Conservation (phyloP, 2,329 filamentous ascomycete species). For the Epichloe hybrida region DNA sequence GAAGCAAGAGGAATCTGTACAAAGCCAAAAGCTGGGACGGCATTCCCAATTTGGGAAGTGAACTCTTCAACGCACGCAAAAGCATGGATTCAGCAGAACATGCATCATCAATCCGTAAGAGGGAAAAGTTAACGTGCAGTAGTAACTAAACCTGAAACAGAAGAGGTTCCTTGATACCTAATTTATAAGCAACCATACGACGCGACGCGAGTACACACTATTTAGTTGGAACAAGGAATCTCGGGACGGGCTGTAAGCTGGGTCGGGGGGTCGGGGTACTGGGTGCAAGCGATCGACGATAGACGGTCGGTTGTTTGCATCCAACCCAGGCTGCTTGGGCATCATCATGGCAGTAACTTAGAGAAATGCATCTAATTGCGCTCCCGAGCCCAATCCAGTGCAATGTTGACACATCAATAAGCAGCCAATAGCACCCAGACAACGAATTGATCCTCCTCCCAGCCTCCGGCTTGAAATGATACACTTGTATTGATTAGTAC, state of each 20-base stretch:
- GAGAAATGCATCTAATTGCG: neutral
- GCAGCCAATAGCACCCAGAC: too few relatives aligned
- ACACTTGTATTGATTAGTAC: too few relatives aligned
- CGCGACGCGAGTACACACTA: neutral
- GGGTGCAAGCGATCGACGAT: neutral
- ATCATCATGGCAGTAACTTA: neutral
- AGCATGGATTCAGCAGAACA: conserved; percentile 6
- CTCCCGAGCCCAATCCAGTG: too few relatives aligned
- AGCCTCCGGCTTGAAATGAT: too few relatives aligned
- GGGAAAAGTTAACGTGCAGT: too few relatives aligned
- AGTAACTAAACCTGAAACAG: too few relatives aligned
- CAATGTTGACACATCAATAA: too few relatives aligned
- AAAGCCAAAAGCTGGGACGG: neutral
- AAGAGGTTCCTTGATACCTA: too few relatives aligned
- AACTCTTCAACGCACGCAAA: neutral
- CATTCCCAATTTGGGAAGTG: neutral
- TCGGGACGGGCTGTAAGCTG: neutral
- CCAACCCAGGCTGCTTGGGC: neutral
- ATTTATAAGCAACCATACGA: neutral
- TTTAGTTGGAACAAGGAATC: neutral
- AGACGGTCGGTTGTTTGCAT: neutral
- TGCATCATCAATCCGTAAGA: neutral
- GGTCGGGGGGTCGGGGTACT: neutral
- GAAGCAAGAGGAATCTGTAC: neutral
- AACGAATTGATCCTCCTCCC: too few relatives aligned